Percentiles rank a stretch among this genome's conserved stretches.
These are phyloP conservation scores for Lentinus polychrous DNA, from an alignment of 1,284 basidiomycete species.

Conservation along the genomic window DNA sequence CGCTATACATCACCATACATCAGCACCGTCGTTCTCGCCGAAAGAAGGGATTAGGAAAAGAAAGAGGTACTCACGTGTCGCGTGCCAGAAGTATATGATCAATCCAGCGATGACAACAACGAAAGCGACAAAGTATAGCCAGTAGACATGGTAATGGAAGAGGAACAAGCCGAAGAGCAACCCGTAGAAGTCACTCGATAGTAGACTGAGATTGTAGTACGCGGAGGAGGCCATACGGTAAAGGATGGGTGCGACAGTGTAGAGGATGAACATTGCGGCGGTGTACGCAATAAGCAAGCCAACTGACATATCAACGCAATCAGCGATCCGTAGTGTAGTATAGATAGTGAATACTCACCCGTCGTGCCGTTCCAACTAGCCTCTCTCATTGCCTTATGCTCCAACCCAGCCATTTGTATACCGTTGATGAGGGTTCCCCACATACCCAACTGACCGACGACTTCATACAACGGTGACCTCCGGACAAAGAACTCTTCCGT, in stretches of 20 bases:
- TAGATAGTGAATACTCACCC: constrained; percentile 32
- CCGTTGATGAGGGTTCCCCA: constrained; percentile 77
- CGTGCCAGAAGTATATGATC: constrained; percentile 77
- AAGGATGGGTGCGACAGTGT: constrained; percentile 77
- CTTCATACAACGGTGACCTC: constrained; percentile 74
- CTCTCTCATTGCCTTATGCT: constrained; percentile 58
- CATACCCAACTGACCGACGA: constrained; percentile 80
- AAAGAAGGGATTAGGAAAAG: constrained; percentile 1
- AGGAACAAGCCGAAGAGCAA: constrained; percentile 61
- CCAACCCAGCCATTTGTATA: constrained; percentile 68
- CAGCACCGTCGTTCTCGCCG: neutral
- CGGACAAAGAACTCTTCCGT: constrained; percentile 85
- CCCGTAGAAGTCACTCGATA: constrained; percentile 82
- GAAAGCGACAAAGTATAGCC: constrained; percentile 79
- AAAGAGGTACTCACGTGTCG: constrained; percentile 52
- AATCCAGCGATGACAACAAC: constrained; percentile 63
- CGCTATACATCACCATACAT: constrained; percentile 35
- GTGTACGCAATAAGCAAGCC: constrained; percentile 75
- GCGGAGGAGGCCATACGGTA: constrained; percentile 79
- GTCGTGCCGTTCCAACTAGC: constrained; percentile 68
- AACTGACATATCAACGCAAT: constrained; percentile 31
- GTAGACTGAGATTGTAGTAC: constrained; percentile 76
- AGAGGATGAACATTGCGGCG: constrained; percentile 73
- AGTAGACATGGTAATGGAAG: constrained; percentile 66
- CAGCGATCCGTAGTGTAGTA: constrained; percentile 1